Conservation (phyloP, 495 filamentous ascomycete genomes). For the Thermothielavioides terrestris region DNA sequence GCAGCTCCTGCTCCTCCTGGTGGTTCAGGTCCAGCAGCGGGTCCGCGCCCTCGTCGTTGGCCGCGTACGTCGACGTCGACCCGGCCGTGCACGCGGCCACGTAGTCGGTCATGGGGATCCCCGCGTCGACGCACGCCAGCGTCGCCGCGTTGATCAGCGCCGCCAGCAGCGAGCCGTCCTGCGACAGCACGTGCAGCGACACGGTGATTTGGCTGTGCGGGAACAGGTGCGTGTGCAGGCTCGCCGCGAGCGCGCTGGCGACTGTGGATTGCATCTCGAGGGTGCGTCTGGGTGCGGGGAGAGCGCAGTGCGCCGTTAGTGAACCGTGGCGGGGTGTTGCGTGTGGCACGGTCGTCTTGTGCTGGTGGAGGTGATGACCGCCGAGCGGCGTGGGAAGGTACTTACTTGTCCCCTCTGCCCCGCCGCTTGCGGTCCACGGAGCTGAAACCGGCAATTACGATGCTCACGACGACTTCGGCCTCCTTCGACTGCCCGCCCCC, state of each 20-base stretch:
- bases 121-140: conserved; percentile 86
- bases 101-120: conserved; percentile 88
- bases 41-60: conserved; percentile 62
- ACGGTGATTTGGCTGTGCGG: conserved; percentile 79
- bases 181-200: conserved; percentile 74
- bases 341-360: no score
- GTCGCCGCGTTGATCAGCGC: conserved; percentile 87
- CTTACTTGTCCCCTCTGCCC: conserved; percentile 67
- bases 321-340: no score
- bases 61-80: conserved; percentile 56
- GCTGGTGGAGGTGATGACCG: no score
- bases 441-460: conserved; percentile 80
- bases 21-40: conserved; percentile 82
- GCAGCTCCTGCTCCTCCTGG: conserved; percentile 83
- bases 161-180: conserved; percentile 86
- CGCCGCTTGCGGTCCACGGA: conserved; percentile 74
- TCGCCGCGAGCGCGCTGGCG: conserved; percentile 59
- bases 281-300: conserved; percentile 50
- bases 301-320: no score
- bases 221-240: conserved; percentile 77
- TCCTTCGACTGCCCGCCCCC: conserved; percentile 38
- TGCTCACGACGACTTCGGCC: conserved; percentile 68
- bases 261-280: conserved; percentile 73
- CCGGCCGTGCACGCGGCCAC: conserved; percentile 82
- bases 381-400: no score